Base-by-base conservation (phyloP, 148 eudicot species). In the Camellia lanceoleosa region DNA sequence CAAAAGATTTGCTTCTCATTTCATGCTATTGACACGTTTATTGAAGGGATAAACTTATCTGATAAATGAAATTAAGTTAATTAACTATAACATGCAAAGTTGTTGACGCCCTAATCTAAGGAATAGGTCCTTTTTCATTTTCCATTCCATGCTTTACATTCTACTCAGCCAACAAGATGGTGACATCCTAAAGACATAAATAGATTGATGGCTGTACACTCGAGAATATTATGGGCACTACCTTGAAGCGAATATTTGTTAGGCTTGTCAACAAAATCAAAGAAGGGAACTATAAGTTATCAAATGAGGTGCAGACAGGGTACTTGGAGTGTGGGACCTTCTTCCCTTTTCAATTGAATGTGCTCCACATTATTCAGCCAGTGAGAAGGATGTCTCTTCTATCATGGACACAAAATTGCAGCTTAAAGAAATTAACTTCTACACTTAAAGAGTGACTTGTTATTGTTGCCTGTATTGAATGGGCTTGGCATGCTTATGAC, bases 361-460 rank as follows among this genome's bases (percentile, higher is more conserved):
- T 10, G 15, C 23, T 11, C 15, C 19, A 15, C 6, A 16, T 44
- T 69, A 43, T 11, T 69, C 7, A 55, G 77, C 65, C 13, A 1
- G 65, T 56, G 23, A 56, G 38, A 41, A 5, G 7, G 20, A 16
- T 59, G 38, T 18, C 16, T n/a, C 42, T 74, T 74, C 23, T 5
- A 59, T 58, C 23, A 13, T 43, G 14, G 63, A 73, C 76, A 30
- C 14, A 54, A 20, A 38, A 2, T 73, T 41, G 41, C 76, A 56
- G 64, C 62, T 38, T 59, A 74, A 73, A 74, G 38, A 59, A 41
- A 59, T 42, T 59, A 59, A 74, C 19, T 59, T n/a, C 30, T 42
- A 59, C 18, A 9, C 12, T 46, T 74, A 30, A 7, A 74, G 4
- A 74, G 12, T 47, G 15, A 38, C 43, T 16, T 74, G 54, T 43